Base-by-base conservation (phyloP, 1,284 basidiomycete species). In the Heliocybe sulcata region DNA sequence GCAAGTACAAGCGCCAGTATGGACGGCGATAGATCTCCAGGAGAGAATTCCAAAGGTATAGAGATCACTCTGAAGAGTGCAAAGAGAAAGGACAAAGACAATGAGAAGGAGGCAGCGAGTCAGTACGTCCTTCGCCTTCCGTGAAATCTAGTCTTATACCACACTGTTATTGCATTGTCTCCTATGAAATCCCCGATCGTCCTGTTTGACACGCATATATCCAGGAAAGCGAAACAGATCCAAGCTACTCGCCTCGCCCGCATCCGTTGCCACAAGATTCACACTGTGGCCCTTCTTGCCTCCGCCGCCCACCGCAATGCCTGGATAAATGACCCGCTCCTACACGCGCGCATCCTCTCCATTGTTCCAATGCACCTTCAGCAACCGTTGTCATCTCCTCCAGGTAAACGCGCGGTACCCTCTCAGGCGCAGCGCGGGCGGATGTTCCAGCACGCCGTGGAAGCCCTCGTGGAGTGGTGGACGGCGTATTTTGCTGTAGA, bases 341-440 rank as follows among this genome's bases (percentile, higher is more conserved):
- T 99, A 11, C 92, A 96, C 85, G 94, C 91, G 20, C 83, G 94
- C 19, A 76, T 97, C 25, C 74, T 97, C 54, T 96, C 94, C 4
- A 69, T 94, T 31, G 84, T 88, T 0, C 94, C 94, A 0, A 75
- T 94, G 25, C 65, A 79, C 6, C 73, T 95, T 2, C 90, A 94
- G 66, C 86, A 85, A 53, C 77, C 85, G 1, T 93, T 98, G 68
- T 74, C 77, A 11, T 74, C 79, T 65, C 94, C 95, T 61, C 87
- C 88, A 64, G 91, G 90, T 60, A 85, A 88, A n/a, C 82, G 83
- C 50, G 27, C 23, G 14, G 76, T 92, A 29, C 91, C 94, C 0
- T 90, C 94, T 56, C 77, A 81, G 11, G 80, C 82, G 45, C 84
- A 85, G 63, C 85, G 94, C 9, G 91, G 90, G 1, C 83, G 90